Base-by-base conservation (phyloP, 2,329 filamentous ascomycete genomes). In the Pezicula neosporulosa region DNA sequence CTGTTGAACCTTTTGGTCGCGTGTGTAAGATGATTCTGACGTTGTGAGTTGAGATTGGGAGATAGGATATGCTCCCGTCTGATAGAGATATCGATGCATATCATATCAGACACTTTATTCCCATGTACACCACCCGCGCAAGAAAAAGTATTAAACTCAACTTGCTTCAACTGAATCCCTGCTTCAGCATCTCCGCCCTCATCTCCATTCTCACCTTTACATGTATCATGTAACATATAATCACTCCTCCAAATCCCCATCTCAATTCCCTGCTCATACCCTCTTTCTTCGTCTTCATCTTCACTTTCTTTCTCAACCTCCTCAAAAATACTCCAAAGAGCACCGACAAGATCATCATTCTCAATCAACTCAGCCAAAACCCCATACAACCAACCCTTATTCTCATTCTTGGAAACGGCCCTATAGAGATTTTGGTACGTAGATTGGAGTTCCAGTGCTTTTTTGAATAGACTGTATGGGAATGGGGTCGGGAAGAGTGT, bases 401-500 rank as follows among this genome's bases (percentile, higher is more conserved):
- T 33, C 30, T 68, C 63, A 57, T 75, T 69, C 41, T 66, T 61
- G 2, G 57, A 84, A 71, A 66, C 81, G 71, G 51, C 82, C 72
- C 68, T 59, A 47, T 73, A 74, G 3, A 73, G 63, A 77, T 82
- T 61, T 73, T 79, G 60, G 77, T 77, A 73, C 77, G 82, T 66
- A 72, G 78, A 68, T 81, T 86, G 66, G 71, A 87, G 58, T 71
- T 77, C 52, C 78, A 71, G 21, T 76, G 78, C 70, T 78, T 67
- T 55, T 13, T 68, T 45, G 49, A 72, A 73, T 3, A 54, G 56
- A 2, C 48, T 39, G 19, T 57, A 56, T 3, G 68, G 69, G 47
- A 71, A 72, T 1, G 58, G 52, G 0, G 69, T 67, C 1, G 70
- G 70, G 21, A 67, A 64, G 13, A 71, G 51, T 39, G 61, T 63